Evolutionary conservation across 2,329 filamentous ascomycete genomes (phyloP).

Genomic region (Sporothrix inflata): DNA sequence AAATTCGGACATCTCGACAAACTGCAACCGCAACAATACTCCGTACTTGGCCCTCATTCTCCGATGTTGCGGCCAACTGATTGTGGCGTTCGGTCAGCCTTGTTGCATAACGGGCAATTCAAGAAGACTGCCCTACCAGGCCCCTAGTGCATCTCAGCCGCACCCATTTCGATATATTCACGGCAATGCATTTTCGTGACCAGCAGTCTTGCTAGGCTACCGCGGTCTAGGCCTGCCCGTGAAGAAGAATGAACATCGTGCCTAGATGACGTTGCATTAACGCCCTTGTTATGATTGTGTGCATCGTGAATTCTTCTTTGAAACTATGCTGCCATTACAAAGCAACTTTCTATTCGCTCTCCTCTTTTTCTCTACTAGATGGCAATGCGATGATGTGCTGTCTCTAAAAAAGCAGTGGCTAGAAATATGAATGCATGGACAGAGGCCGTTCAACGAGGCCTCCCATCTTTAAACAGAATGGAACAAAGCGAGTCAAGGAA

Average conservation of each 20-base stretch:
- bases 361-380: not conserved
- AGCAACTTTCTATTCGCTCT: not conserved
- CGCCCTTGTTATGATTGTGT: not conserved
- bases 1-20: not conserved
- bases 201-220: not conserved
- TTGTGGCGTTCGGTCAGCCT: not conserved
- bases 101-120: not conserved
- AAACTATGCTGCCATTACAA: conserved; percentile 2
- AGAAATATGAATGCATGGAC: not conserved
- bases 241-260: not conserved
- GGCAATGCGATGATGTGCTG: not conserved
- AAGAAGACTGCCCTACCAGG: not conserved
- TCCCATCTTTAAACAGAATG: not conserved
- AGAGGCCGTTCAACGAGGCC: not conserved
- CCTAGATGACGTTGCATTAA: not conserved
- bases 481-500: not conserved
- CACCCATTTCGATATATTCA: not conserved
- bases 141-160: not conserved
- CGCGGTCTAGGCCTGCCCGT: not conserved
- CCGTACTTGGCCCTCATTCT: not conserved
- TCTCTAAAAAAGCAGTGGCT: not conserved
- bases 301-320: not conserved
- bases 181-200: not conserved
- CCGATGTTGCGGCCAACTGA: not conserved
- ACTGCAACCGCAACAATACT: not conserved